Conservation (phyloP, 139 green algal species). For the Chlorella sp. region DNA sequence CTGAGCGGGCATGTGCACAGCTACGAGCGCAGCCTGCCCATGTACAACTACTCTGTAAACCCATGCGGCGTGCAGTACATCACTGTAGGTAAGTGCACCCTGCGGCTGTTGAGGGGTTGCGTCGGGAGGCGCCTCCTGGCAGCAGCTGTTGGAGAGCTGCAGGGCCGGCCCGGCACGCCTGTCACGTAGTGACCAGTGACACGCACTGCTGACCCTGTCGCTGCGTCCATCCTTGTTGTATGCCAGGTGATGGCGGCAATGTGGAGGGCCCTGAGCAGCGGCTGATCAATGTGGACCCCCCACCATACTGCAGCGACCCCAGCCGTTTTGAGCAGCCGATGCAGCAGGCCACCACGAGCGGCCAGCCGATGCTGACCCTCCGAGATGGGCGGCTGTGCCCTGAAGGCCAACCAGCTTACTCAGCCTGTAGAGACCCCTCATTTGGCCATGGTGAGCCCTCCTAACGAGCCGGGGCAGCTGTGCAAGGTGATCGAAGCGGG, state of each 20-base stretch:
- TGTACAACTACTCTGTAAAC: constrained; percentile 28
- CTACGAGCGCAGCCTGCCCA: constrained; percentile 48
- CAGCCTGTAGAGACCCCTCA: constrained; percentile 37
- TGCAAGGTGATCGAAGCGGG: too few species aligned
- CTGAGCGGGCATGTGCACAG: constrained; percentile 58
- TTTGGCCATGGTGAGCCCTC: constrained; percentile 29
- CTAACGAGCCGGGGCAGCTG: too few species aligned
- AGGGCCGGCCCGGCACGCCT: too few species aligned
- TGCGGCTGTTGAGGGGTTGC: too few species aligned
- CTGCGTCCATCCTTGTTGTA: too few species aligned
- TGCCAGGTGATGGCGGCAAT: constrained; percentile 39
- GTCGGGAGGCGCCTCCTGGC: too few species aligned
- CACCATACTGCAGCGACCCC: constrained; percentile 2
- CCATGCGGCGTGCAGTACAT: constrained; percentile 28
- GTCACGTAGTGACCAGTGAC: too few species aligned
- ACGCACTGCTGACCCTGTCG: too few species aligned
- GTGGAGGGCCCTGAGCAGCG: constrained; percentile 36
- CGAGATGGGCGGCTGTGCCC: constrained; percentile 7
- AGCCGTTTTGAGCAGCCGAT: not conserved
- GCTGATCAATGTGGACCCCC: not conserved
- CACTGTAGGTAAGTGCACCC: constrained; percentile 30
- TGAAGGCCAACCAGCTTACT: constrained; percentile 18
- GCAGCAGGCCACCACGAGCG: not conserved
- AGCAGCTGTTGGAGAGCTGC: too few species aligned
- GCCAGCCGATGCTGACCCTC: not conserved